Evolutionary conservation across 108 stramenopile genomes (phyloP).

Genomic region (Bacterosira constricta): DNA sequence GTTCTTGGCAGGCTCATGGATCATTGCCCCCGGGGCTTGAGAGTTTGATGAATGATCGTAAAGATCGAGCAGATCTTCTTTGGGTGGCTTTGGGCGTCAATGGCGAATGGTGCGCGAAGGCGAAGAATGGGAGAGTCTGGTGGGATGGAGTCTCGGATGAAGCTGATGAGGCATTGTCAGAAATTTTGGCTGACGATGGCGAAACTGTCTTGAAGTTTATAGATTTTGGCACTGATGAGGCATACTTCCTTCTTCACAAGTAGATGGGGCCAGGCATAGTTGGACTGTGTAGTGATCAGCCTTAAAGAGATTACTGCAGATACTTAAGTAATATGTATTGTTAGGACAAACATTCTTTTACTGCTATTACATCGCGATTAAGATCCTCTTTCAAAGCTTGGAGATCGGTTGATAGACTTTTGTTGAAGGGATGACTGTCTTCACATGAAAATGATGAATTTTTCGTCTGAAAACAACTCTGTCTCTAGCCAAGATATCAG

Average conservation of each 20-base stretch:
- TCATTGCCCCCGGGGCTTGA: conserved; percentile 63
- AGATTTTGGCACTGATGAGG: conserved; percentile 77
- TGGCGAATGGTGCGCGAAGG: conserved; percentile 79
- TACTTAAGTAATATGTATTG: no score
- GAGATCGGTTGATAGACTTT: no score
- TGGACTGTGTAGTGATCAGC: no score
- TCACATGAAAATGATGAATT: no score
- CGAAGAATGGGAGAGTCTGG: conserved; percentile 79
- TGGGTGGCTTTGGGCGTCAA: conserved; percentile 70
- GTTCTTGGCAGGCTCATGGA: conserved; percentile 77
- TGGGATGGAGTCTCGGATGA: conserved; percentile 76
- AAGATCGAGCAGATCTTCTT: conserved; percentile 59
- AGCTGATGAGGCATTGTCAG: conserved; percentile 53
- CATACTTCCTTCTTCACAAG: conserved; percentile 56
- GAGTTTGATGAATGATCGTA: conserved; percentile 55
- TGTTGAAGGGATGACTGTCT: no score
- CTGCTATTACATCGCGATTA: no score
- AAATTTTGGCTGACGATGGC: conserved; percentile 44
- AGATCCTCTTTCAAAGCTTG: no score
- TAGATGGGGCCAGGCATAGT: no score
- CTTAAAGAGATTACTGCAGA: no score
- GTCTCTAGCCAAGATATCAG: no score
- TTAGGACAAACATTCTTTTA: no score
- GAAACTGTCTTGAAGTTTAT: conserved; percentile 62
- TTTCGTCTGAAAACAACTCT: no score